A percentile compares a stretch with the other conserved stretches of the same genome.
These are phyloP conservation scores for Xerophyta viscosa DNA, from an alignment of 106 monocot genomes.

Conservation along the genomic window DNA sequence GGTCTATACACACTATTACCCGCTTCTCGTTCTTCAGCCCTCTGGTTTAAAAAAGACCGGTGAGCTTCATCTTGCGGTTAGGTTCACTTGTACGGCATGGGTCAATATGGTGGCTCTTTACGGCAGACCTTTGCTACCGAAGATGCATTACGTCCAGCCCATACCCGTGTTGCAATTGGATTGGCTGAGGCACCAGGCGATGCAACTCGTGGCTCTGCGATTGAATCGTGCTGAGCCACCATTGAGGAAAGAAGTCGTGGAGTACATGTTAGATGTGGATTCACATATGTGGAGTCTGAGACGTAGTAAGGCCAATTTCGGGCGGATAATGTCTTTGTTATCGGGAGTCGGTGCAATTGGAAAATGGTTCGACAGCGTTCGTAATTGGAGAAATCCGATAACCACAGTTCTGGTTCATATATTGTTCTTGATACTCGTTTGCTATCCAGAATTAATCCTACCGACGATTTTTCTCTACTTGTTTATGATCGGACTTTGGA, in stretches of 20 bases:
- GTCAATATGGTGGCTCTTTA: conserved; percentile 12
- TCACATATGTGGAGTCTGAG: conserved; percentile 13
- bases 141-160: conserved; percentile 11
- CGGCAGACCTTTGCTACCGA: conserved; percentile 12
- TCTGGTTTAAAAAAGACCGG: conserved; percentile 13
- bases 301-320: conserved; percentile 14
- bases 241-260: conserved; percentile 7
- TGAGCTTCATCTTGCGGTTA: conserved; percentile 13
- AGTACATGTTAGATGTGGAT: conserved; percentile 15
- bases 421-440: conserved; percentile 10
- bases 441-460: conserved; percentile 8
- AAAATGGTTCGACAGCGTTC: conserved; percentile 6
- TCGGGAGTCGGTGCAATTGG: conserved; percentile 4
- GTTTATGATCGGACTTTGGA: conserved; percentile 10
- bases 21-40: conserved; percentile 3
- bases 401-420: conserved; percentile 14
- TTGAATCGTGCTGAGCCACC: conserved; percentile 10
- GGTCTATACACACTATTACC: conserved; percentile 14
- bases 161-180: conserved; percentile 1
- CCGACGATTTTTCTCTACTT: conserved; percentile 12
- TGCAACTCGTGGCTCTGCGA: background rate
- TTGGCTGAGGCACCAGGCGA: conserved; percentile 3
- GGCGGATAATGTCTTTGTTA: conserved; percentile 5
- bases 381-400: conserved; percentile 9
- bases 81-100: conserved; percentile 14